A percentile compares a stretch with the other conserved stretches of the same genome.
These are phyloP conservation scores for Mortierella sp. DNA, from an alignment of 371 early-diverging fungal species.

Conservation along the genomic window DNA sequence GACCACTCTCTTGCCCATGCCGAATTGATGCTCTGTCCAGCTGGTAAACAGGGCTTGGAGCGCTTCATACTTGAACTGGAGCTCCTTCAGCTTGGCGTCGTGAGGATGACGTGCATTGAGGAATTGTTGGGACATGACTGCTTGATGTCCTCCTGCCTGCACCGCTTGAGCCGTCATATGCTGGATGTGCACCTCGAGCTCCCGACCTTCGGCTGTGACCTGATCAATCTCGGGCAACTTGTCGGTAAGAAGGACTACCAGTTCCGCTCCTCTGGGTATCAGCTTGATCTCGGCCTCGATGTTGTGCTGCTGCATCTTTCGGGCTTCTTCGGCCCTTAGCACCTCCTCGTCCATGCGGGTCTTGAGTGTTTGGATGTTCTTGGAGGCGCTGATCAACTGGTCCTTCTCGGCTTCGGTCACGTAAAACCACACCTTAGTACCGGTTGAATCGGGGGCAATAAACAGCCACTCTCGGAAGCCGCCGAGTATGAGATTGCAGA, in stretches of 20 bases:
- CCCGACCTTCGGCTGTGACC: neutral
- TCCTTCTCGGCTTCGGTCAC: neutral
- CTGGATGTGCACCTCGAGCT: neutral
- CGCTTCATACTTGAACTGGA: neutral
- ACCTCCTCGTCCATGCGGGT: constrained; percentile 10
- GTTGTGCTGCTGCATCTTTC: neutral
- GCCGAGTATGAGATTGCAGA: constrained; percentile 15
- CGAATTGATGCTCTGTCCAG: constrained; percentile 19
- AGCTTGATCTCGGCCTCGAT: constrained; percentile 2
- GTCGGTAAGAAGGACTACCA: constrained; percentile 8
- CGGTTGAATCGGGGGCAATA: neutral
- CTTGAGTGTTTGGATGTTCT: constrained; percentile 25
- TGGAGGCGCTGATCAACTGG: neutral
- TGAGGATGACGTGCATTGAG: constrained; percentile 14
- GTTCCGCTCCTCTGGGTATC: constrained; percentile 5
- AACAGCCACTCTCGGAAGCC: neutral
- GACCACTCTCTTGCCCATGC: neutral
- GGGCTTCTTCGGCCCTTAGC: neutral
- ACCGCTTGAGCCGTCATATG: neutral
- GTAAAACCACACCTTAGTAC: neutral
- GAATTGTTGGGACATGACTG: constrained; percentile 16
- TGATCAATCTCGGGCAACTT: constrained; percentile 7
- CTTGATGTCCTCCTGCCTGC: neutral
- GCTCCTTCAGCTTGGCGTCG: neutral
- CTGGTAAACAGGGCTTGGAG: neutral